These are phyloP conservation scores for Leccinum broughii DNA, from an alignment of 768 basidiomycete species.

Conservation along the genomic window DNA sequence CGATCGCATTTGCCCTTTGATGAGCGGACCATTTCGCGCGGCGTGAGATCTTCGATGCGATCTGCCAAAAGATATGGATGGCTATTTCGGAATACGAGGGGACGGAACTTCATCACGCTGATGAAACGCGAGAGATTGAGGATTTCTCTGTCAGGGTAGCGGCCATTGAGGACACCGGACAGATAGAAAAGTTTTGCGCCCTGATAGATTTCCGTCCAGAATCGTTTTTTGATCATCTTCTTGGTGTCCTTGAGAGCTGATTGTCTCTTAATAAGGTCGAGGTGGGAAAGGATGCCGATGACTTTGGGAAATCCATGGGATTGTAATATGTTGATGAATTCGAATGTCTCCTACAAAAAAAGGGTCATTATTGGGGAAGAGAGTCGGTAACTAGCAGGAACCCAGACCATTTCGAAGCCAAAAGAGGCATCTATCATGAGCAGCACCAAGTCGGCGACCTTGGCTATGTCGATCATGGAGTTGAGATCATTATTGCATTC, in stretches of 20 bases:
- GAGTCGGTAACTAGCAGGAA: neutral
- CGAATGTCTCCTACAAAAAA: conserved; percentile 84
- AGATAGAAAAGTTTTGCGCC: conserved; percentile 99
- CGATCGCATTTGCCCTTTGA: conserved; percentile 89
- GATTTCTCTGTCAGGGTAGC: conserved; percentile 96
- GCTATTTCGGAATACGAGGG: conserved; percentile 90
- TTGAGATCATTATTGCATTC: conserved; percentile 98
- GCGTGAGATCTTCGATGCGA: conserved; percentile 91
- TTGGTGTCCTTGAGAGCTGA: conserved; percentile 86
- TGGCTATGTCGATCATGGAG: conserved; percentile 97
- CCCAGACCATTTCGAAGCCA: conserved; percentile 94
- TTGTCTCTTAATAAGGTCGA: conserved; percentile 94
- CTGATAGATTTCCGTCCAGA: conserved; percentile 99
- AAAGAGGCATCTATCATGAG: conserved; percentile 98
- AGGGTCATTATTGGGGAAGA: neutral
- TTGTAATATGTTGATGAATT: conserved; percentile 96
- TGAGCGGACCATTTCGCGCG: conserved; percentile 76
- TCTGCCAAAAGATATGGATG: conserved; percentile 96
- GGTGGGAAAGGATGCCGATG: conserved; percentile 92
- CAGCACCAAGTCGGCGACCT: conserved; percentile 93
- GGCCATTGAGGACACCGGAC: conserved; percentile 94
- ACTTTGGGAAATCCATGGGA: conserved; percentile 98
- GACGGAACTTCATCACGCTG: conserved; percentile 97
- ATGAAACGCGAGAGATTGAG: conserved; percentile 96
- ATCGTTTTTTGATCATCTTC: conserved; percentile 93